Evolutionary conservation across 768 basidiomycete species (phyloP), one percentile per base, ranked within the genome.

Genomic region (Chalciporus sphaerocephalus): DNA sequence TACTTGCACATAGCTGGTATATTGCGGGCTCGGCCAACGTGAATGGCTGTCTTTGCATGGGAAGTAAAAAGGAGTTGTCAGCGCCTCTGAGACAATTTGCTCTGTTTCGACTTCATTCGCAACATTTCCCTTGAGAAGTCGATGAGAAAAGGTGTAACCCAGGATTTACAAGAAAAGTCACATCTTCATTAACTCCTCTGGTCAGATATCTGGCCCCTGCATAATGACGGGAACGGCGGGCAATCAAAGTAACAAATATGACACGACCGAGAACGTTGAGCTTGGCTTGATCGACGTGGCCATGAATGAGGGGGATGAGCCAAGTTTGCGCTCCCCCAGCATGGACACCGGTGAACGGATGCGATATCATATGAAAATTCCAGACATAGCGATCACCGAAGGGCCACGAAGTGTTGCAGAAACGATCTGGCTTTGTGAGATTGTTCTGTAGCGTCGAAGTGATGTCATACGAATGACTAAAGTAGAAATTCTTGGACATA

Each of bases 81-180:
- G 61, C 0, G 89, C 87, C 59, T 95, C 93, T 7, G 85, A 87
- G 0, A 95, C 91, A 40, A 99, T 95, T 59, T 99, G 96, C 62
- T 99, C 96, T 0, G 93, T 96, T 68, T 99, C 96, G 2, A 99
- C 96, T 65, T 98, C 96, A 60, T 99, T 99, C 3, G 95, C 95
- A 9, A 98, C 95, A 60, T 94, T 92, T 3, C 96, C 96, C 92
- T 96, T 50, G 34, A 30, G 22, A 11, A n/a, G 8, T 18, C 13
- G 25, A 33, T 51, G 25, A 53, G 23, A 13, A 22, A n/a, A 16
- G 1, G 15, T 11, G 2, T 20, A 13, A 36, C 11, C 13, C 1
- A 21, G n/a, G 10, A 22, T 15, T 15, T 40, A 15, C 1, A 18
- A 4, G 6, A 15, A 6, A 28, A 16, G 5, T 6, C 30, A 92